These are phyloP conservation scores for Plasmodium fragile DNA, from an alignment of 169 alveolate species.

Conservation along the genomic window DNA sequence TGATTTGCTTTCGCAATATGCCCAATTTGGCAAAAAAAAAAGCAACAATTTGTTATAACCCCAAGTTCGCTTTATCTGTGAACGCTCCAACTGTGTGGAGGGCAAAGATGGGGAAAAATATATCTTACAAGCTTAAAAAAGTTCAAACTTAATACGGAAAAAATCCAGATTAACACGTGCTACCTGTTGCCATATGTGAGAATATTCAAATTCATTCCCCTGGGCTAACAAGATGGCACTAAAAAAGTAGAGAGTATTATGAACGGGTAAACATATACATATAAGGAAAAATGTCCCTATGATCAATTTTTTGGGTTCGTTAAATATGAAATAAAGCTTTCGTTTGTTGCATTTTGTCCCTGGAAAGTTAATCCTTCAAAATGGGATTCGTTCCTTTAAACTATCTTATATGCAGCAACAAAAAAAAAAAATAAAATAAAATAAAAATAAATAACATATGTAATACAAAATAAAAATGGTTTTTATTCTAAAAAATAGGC, in stretches of 20 bases:
- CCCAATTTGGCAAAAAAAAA: not conserved
- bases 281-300: not conserved
- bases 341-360: conserved; percentile 2
- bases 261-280: not conserved
- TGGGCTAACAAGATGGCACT: not conserved
- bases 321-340: not conserved
- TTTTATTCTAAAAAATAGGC: not conserved
- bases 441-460: no score
- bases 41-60: not conserved
- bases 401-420: not conserved
- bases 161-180: not conserved
- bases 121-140: not conserved
- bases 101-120: not conserved
- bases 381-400: not conserved
- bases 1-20: not conserved
- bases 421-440: not conserved
- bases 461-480: not conserved
- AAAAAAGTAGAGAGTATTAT: not conserved
- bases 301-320: not conserved
- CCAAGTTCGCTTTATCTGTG: not conserved
- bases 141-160: conserved; percentile 6
- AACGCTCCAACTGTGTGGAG: not conserved
- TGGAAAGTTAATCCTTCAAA: not conserved
- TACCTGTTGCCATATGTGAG: not conserved
- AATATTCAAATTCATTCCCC: not conserved